Percentiles rank a stretch among this genome's conserved stretches.
phyloP scores from a whole-genome alignment of 164 flowering plant genomes.

The Dillenia suffruticosa region DNA sequence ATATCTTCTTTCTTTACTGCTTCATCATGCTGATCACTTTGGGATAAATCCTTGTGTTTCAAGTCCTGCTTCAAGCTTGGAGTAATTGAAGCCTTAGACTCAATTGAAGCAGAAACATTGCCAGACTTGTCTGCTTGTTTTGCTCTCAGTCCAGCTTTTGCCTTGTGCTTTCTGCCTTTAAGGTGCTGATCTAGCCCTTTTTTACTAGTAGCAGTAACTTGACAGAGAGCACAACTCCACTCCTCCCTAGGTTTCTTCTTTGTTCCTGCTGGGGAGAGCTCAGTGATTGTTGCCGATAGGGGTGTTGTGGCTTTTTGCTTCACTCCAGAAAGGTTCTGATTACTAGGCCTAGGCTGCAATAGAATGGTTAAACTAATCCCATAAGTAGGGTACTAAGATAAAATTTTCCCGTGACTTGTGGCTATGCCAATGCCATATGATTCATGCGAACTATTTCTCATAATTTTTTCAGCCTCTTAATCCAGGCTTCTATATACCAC shows the following conservation, averaged over 20 bases:
- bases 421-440: too few relatives aligned
- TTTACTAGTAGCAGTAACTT: conserved; percentile 34
- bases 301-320: conserved; percentile 31
- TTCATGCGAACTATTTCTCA: too few relatives aligned
- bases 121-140: conserved; percentile 14
- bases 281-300: conserved; percentile 9
- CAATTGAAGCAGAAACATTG: not conserved
- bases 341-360: conserved; percentile 35
- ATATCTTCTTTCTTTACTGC: too few relatives aligned
- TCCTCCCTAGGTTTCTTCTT: conserved; percentile 34
- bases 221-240: conserved; percentile 56
- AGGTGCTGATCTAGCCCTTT: conserved; percentile 29
- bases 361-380: not conserved
- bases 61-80: too few relatives aligned
- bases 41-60: too few relatives aligned
- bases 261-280: conserved; percentile 7
- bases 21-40: too few relatives aligned
- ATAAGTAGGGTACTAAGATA: too few relatives aligned
- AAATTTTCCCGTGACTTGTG: too few relatives aligned
- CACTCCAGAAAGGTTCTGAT: conserved; percentile 15
- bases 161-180: conserved; percentile 40
- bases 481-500: too few relatives aligned
- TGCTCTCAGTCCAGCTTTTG: conserved; percentile 22
- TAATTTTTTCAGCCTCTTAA: too few relatives aligned
- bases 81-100: too few relatives aligned